A percentile compares a stretch with the other conserved stretches of the same genome.
These are phyloP conservation scores for Penicillium sp. DNA, from an alignment of 2,329 filamentous ascomycete genomes.

Conservation along the genomic window DNA sequence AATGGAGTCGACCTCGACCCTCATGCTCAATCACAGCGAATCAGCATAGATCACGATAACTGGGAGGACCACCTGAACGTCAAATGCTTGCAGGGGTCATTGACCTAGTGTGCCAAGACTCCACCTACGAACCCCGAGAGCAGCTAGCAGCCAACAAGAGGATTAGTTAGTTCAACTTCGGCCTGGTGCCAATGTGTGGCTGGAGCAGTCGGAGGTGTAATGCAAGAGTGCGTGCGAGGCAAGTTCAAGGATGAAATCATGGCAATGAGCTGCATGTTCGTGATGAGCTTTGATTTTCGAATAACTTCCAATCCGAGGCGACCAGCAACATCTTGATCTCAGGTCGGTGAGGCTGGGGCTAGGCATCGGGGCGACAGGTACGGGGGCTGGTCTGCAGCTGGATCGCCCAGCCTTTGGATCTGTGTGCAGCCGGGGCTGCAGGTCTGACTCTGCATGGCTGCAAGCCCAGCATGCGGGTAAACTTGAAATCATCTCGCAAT, in stretches of 20 bases:
- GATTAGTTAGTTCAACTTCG: background rate
- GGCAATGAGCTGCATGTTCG: background rate
- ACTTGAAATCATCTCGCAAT: background rate
- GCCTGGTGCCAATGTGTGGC: background rate
- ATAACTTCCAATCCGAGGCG: background rate
- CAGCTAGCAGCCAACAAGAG: background rate
- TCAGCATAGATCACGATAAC: background rate
- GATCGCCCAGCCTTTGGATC: background rate
- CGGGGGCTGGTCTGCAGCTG: background rate
- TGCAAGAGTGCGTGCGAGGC: constrained; percentile 1
- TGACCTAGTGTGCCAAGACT: background rate
- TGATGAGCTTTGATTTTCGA: background rate
- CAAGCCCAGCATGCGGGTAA: background rate
- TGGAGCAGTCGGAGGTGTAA: background rate
- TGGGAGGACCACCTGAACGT: background rate
- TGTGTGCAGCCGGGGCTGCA: background rate
- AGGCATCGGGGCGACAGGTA: background rate
- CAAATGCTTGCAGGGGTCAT: background rate
- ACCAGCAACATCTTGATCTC: background rate
- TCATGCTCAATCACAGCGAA: background rate
- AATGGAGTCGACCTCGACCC: background rate
- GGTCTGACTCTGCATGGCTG: background rate
- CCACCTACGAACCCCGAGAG: background rate
- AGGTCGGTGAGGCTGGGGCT: background rate
- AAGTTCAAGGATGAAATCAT: background rate